Base-by-base conservation (phyloP, 2,329 filamentous ascomycete species). In the Alternaria postmessia region DNA sequence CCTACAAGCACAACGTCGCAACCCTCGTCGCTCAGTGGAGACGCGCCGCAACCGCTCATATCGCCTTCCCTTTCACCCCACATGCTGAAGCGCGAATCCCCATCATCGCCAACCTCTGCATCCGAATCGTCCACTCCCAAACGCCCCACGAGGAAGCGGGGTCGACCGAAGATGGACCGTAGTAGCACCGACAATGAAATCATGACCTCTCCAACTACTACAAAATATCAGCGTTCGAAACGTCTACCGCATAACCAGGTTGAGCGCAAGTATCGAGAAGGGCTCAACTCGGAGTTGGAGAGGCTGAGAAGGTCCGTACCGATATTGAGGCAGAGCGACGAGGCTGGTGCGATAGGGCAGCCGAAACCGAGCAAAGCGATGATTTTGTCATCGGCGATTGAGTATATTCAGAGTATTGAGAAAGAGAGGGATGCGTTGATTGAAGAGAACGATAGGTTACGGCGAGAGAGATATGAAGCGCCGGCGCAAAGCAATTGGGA, bases 191-290 rank as follows among this genome's bases (percentile, higher is more conserved):
- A 65, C 24, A 57, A 53, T 18, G 60, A 61, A 41, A 60, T 66
- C n/a, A 42, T 59, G 16, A 51, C 58, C 22, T 60, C 57, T 48
- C 52, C 57, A 7, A 41, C 53, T 18, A 46, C 53, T 22, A 32
- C 28, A 12, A 71, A 72, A 47, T 59, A 57, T 47, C 65, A 61
- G 28, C 63, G 65, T 56, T 62, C 68, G 18, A 63, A 52, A 39
- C 72, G 71, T 22, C 65, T 71, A n/a, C 76, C 76, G 12, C 75
- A 78, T 65, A 78, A 78, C 51, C 75, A 78, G 54, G 73, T 77
- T 44, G 74, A 71, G 36, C 67, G 68, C 54, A 71, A 71, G 51
- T 71, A 71, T 47, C 68, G 68, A 42, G 68, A 71, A 48, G 74
- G 74, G 16, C 66, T 76, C 24, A 76, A 76, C 38, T 66, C 68